Percentiles rank a stretch among this genome's conserved stretches.
Evolutionary conservation across 768 basidiomycete genomes (phyloP).

Genomic region (Psilocybe sp.): DNA sequence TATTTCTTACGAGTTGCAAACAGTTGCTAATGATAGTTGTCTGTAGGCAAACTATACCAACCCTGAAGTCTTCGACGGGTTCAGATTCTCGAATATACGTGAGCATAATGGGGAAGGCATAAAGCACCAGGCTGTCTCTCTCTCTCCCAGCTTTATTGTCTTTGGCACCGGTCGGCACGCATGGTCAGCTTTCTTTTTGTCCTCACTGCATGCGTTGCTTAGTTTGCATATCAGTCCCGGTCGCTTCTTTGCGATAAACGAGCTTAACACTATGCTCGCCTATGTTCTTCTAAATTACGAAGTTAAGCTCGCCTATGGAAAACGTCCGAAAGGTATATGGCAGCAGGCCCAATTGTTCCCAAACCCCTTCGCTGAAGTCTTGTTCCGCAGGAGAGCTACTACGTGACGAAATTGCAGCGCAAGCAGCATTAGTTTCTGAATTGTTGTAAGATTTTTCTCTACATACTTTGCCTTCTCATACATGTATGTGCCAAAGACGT

Average conservation of each 20-base stretch:
- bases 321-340: conserved; percentile 23
- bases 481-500: no score
- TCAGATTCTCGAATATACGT: conserved; percentile 42
- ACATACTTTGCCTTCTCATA: no score
- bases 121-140: conserved; percentile 16
- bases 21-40: neutral
- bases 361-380: conserved; percentile 19
- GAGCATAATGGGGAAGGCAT: conserved; percentile 27
- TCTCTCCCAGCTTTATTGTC: conserved; percentile 26
- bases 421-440: no score
- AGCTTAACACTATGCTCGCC: conserved; percentile 42
- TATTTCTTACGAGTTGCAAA: neutral
- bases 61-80: conserved; percentile 40
- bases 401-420: conserved; percentile 25
- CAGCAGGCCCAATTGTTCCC: conserved; percentile 18
- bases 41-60: conserved; percentile 36
- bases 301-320: conserved; percentile 26
- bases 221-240: conserved; percentile 23
- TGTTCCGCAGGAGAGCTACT: conserved; percentile 25
- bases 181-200: conserved; percentile 13
- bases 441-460: no score
- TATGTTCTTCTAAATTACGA: conserved; percentile 36
- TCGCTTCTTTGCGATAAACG: conserved; percentile 38
- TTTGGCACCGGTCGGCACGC: conserved; percentile 40
- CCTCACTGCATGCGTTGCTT: no score